phyloP scores from a whole-genome alignment of 148 eudicot species.

The Silene conica region DNA sequence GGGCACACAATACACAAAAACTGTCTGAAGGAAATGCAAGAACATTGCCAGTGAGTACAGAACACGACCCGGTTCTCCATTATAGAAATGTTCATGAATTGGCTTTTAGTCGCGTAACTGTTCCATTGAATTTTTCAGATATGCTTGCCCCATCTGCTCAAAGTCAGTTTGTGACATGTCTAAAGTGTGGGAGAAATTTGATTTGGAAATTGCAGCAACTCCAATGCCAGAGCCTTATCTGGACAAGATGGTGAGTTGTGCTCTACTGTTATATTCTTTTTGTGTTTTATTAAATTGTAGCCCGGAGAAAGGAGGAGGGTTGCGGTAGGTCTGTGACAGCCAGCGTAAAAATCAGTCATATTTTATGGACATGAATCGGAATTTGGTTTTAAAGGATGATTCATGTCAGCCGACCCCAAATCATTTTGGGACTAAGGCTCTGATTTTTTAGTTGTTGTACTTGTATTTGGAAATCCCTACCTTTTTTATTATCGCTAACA shows the following conservation, averaged over 20 bases:
- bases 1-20: constrained; percentile 87
- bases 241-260: constrained; percentile 50
- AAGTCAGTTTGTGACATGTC: constrained; percentile 96
- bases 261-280: constrained; percentile 1
- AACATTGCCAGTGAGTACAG: constrained; percentile 68
- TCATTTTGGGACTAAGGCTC: no score
- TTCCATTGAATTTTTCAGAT: constrained; percentile 35
- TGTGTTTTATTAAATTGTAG: no score
- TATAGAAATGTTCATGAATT: background rate
- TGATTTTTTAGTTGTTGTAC: no score
- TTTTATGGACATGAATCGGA: no score
- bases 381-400: no score
- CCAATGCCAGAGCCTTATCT: constrained; percentile 75
- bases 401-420: no score
- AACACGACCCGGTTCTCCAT: background rate
- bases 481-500: background rate
- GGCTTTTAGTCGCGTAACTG: constrained; percentile 4
- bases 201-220: constrained; percentile 78
- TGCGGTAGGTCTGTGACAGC: no score
- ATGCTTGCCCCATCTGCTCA: constrained; percentile 89
- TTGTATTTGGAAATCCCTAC: no score
- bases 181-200: constrained; percentile 77
- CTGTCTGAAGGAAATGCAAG: constrained; percentile 87
- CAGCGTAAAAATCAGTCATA: no score
- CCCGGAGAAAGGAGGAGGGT: no score